Percentiles rank a stretch among this genome's conserved stretches.
Evolutionary conservation across 768 basidiomycete genomes (phyloP).

Genomic region (Suillus plorans): DNA sequence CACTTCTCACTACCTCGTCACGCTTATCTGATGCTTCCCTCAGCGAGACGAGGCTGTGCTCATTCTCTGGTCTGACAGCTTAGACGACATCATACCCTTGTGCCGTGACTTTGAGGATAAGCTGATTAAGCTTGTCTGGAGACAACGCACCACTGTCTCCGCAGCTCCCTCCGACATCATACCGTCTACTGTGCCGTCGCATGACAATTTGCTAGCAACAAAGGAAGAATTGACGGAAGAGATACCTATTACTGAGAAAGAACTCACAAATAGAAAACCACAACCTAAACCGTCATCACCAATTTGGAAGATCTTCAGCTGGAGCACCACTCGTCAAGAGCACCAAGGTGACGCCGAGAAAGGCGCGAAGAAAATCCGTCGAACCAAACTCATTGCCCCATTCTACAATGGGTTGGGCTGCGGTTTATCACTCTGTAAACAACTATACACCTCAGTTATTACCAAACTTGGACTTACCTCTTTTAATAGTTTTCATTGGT

Average conservation of each 20-base stretch:
- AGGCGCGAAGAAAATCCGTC: constrained; percentile 39
- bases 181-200: constrained; percentile 50
- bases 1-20: neutral
- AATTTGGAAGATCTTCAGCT: constrained; percentile 33
- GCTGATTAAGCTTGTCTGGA: constrained; percentile 82
- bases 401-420: constrained; percentile 70
- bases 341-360: constrained; percentile 51
- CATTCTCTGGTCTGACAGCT: constrained; percentile 81
- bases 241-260: constrained; percentile 11
- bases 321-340: constrained; percentile 46
- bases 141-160: constrained; percentile 38
- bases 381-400: constrained; percentile 66
- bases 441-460: constrained; percentile 2
- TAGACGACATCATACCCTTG: constrained; percentile 77
- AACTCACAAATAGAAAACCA: neutral
- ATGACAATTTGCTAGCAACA: constrained; percentile 51
- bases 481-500: constrained; percentile 60
- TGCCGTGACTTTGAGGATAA: constrained; percentile 72
- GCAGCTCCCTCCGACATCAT: constrained; percentile 39
- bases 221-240: constrained; percentile 22
- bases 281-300: constrained; percentile 2
- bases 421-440: constrained; percentile 65
- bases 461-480: constrained; percentile 8
- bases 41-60: constrained; percentile 84
- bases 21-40: neutral